A percentile compares a stretch with the other conserved stretches of the same genome.
Conservation (phyloP, 495 filamentous ascomycete genomes). For the Pseudevernia furfuracea region DNA sequence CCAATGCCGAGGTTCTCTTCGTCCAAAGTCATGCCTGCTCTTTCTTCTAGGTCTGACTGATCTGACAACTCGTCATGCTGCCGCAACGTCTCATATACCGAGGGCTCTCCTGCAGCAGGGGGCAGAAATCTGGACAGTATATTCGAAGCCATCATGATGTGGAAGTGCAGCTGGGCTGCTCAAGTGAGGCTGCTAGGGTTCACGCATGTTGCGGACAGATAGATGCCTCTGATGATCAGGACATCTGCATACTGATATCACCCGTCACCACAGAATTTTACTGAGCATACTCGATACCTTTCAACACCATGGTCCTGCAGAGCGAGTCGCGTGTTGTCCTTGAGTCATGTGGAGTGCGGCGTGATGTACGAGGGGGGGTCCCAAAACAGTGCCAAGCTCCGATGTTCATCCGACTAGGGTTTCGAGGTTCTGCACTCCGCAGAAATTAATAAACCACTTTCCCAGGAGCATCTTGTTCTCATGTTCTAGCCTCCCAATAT, state of each 20-base stretch:
- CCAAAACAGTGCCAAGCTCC: not conserved
- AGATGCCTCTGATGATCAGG: constrained; percentile 11
- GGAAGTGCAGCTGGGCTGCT: not conserved
- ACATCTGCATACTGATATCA: not conserved
- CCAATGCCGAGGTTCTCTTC: constrained; percentile 58
- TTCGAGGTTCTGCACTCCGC: no score
- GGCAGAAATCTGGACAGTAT: constrained; percentile 68
- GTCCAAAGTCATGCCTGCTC: constrained; percentile 58
- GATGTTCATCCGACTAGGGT: not conserved
- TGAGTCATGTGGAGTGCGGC: not conserved
- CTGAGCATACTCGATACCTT: not conserved
- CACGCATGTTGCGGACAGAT: constrained; percentile 14
- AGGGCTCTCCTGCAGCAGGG: constrained; percentile 49
- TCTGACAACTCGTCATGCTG: constrained; percentile 53
- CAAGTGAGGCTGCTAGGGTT: constrained; percentile 6
- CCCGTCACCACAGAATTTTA: not conserved
- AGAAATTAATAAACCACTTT: no score
- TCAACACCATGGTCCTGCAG: not conserved
- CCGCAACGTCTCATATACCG: constrained; percentile 64
- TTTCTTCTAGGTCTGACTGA: constrained; percentile 57
- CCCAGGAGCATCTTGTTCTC: no score
- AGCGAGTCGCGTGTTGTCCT: not conserved
- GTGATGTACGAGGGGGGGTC: not conserved
- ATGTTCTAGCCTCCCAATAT: not conserved
- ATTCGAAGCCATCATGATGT: constrained; percentile 63